Conservation (phyloP, 108 stramenopile species). For the Epithemia pelagica region DNA sequence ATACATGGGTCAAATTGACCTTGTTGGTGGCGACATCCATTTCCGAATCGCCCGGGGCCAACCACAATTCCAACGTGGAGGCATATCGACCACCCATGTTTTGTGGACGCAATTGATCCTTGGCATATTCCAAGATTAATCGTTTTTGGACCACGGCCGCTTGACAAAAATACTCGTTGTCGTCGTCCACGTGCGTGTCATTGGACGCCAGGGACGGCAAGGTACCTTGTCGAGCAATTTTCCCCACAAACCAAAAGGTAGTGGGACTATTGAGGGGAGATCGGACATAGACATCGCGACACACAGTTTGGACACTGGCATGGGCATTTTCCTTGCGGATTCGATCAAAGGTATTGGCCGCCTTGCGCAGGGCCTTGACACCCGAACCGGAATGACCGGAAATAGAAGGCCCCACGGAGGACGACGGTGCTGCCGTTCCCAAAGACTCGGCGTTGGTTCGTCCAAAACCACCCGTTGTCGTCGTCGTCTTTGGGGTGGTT, state of each 20-base stretch:
- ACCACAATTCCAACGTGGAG: constrained; percentile 54
- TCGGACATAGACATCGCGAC: constrained; percentile 61
- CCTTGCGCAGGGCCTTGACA: constrained; percentile 49
- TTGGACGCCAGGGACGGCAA: neutral
- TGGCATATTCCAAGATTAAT: constrained; percentile 74
- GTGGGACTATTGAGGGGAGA: constrained; percentile 50
- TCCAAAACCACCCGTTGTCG: neutral
- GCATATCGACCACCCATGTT: constrained; percentile 69
- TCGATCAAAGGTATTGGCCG: constrained; percentile 71
- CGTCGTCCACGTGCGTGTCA: neutral
- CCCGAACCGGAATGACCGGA: constrained; percentile 54
- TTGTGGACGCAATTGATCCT: constrained; percentile 64
- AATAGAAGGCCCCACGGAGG: neutral
- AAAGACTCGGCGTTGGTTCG: neutral
- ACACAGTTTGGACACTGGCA: constrained; percentile 18
- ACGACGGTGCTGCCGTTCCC: neutral
- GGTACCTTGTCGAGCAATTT: constrained; percentile 30
- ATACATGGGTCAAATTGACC: constrained; percentile 39
- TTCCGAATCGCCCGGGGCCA: constrained; percentile 76
- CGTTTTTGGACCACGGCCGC: constrained; percentile 70
- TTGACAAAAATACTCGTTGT: constrained; percentile 14
- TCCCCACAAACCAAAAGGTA: constrained; percentile 77
- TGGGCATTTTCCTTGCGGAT: constrained; percentile 49
- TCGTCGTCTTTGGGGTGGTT: too few relatives aligned
- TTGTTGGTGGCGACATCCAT: constrained; percentile 82